Base-by-base conservation (phyloP, 2,329 filamentous ascomycete species). In the Aspergillus oerlinghausenensis region DNA sequence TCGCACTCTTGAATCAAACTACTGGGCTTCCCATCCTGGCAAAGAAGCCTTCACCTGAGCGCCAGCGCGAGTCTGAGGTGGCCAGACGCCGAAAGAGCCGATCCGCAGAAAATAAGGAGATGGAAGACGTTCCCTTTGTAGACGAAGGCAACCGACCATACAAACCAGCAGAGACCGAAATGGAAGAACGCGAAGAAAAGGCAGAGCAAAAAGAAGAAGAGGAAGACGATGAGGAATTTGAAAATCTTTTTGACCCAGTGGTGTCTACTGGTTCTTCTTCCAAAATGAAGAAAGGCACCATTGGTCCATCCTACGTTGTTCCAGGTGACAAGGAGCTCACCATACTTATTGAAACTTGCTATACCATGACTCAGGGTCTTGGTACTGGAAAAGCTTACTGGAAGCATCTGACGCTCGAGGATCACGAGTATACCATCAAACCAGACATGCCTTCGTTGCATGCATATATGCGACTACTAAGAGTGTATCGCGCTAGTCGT, bases 1-100 rank as follows among this genome's bases (percentile, higher is more conserved):
- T 96, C 23, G 83, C 84, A 42, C 78, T 97, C 21, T 74, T 95
- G n/a, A 82, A 91, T 63, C 87, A 96, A 73, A 89, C 91, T 0
- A 92, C 93, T 85, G 82, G 84, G 49, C 82, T 96, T 45, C 84
- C 87, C 5, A 67, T 75, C 38, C 55, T 72, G 11, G 63, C 63
- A 10, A 61, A 62, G n/a, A 52, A 66, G 25, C 71, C 72, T n/a
- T 23, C 54, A 4, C 64, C 56, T 14, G 43, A 51, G 25, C 47
- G 55, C 11, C 55, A 55, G 26, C 57, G 54, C 25, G 51, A 51
- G 19, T 29, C 50, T 23, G 49, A 32, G 17, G 14, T 43, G 56
- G 42, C 28, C 51, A 56, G 54, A 17, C 21, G 14, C 19, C 32
- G 32, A 48, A 14, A 43, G 35, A 19, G 25, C 8, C 10, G 40